Evolutionary conservation across 345 rosid genomes (phyloP).

Genomic region (Eucalyptus cloeziana): DNA sequence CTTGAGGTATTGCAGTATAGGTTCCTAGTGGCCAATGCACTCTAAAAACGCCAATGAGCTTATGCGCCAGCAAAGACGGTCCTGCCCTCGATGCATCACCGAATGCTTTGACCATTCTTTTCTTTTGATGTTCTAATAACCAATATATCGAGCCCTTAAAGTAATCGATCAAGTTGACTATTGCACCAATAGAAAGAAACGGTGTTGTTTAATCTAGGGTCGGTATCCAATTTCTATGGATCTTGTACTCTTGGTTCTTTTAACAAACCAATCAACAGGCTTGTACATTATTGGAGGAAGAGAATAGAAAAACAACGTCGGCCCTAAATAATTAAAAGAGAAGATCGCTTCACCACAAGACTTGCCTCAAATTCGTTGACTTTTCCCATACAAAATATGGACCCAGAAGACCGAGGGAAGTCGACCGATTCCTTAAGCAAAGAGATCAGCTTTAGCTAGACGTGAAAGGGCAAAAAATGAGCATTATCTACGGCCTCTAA

Average conservation of each 20-base stretch:
- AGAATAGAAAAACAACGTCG: not conserved
- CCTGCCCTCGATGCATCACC: not conserved
- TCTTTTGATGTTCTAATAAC: not conserved
- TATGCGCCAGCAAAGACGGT: not conserved
- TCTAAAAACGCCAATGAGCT: not conserved
- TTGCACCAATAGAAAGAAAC: not conserved
- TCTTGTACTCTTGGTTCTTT: not conserved
- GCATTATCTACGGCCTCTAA: not conserved
- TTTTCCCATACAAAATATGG: not conserved
- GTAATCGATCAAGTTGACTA: not conserved
- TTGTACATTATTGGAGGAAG: not conserved
- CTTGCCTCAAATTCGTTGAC: not conserved
- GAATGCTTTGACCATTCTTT: not conserved
- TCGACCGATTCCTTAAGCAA: not conserved
- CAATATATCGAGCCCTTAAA: not conserved
- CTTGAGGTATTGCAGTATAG: not conserved
- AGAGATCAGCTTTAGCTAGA: not conserved
- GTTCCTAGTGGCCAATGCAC: not conserved
- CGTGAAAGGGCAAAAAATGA: not conserved
- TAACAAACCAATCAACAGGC: not conserved
- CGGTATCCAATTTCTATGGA: not conserved
- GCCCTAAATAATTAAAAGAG: not conserved
- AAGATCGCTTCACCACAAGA: not conserved
- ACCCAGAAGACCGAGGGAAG: not conserved
- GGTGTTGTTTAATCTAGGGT: not conserved